A percentile compares a stretch with the other conserved stretches of the same genome.
These are phyloP conservation scores for Chalciporus pseudorubinellus DNA, from an alignment of 768 basidiomycete genomes.

Conservation along the genomic window DNA sequence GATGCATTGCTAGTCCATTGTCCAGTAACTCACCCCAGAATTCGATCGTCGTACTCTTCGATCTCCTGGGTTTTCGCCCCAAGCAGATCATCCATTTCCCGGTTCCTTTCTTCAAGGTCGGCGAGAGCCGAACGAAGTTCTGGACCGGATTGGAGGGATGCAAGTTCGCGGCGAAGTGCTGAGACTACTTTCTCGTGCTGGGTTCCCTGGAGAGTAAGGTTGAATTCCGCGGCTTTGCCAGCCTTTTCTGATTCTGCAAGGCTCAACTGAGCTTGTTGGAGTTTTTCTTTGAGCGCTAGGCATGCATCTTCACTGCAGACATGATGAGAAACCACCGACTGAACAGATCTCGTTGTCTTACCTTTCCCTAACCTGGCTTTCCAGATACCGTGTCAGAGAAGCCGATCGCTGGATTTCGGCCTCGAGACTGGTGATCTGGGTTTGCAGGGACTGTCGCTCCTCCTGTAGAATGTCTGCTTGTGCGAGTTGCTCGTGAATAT, in stretches of 20 bases:
- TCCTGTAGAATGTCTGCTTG: conserved; percentile 41
- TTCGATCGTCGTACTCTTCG: conserved; percentile 80
- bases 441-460: conserved; percentile 53
- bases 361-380: conserved; percentile 65
- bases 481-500: conserved; percentile 40
- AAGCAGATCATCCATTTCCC: conserved; percentile 74
- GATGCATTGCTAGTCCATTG: conserved; percentile 3
- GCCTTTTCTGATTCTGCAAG: conserved; percentile 55
- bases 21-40: conserved; percentile 56
- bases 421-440: conserved; percentile 54
- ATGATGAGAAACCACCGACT: conserved; percentile 4
- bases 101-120: conserved; percentile 66
- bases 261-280: conserved; percentile 40
- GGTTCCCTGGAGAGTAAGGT: conserved; percentile 58
- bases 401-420: conserved; percentile 64
- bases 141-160: conserved; percentile 49
- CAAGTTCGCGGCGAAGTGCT: conserved; percentile 57
- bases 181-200: conserved; percentile 66
- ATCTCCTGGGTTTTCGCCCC: conserved; percentile 71
- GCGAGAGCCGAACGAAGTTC: conserved; percentile 53
- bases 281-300: conserved; percentile 38
- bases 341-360: conserved; percentile 26
- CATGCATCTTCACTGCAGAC: conserved; percentile 47
- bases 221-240: conserved; percentile 61
- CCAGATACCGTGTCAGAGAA: conserved; percentile 60